Base-by-base conservation (phyloP, 768 basidiomycete genomes). In the Amanita jacksonii region DNA sequence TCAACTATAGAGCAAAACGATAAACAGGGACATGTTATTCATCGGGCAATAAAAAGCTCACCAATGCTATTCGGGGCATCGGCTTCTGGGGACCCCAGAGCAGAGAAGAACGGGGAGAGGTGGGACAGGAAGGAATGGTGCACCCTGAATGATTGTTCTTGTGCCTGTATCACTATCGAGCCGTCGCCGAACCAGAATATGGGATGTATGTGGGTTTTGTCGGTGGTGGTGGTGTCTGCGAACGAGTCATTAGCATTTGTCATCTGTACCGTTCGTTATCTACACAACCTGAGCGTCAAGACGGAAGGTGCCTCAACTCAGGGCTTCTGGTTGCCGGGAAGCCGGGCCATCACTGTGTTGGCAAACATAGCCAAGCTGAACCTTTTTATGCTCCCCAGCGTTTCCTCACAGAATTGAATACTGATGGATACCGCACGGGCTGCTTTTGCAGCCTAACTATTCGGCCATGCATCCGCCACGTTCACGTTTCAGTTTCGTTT, bases 121-220 rank as follows among this genome's bases (percentile, higher is more conserved):
- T 75, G 67, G 28, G 62, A 57, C 3, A 85, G 56, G 5, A 84
- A 55, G 3, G 67, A 63, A 27, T 59, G 59, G 53, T 83, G 81
- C 25, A 85, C 61, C 52, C 68, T 79, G 67, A 78, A 86, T 18
- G 66, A 52, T 19, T 67, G 55, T 16, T 64, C 55, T 47, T 66
- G 57, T 27, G 72, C 61, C 47, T 62, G 62, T 27, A 85, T 54
- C 23, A 79, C 58, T 9, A 81, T 55, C 15, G 75, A 75, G 47
- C 77, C 83, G 53, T 85, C 81, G 25, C 77, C 66, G 50, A 83
- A 76, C 80, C 80, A 85, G 55, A 74, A 81, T 18, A 60, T 58
- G 0, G 70, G 67, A 54, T 81, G 76, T 33, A 50, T 16, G 15
- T 15, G 47, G 35, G n/a, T 18, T 7, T 12, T 8, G 7, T 37